Evolutionary conservation across 2,329 filamentous ascomycete genomes (phyloP), one percentile per base, ranked within the genome.

Genomic region (Fusarium udum): DNA sequence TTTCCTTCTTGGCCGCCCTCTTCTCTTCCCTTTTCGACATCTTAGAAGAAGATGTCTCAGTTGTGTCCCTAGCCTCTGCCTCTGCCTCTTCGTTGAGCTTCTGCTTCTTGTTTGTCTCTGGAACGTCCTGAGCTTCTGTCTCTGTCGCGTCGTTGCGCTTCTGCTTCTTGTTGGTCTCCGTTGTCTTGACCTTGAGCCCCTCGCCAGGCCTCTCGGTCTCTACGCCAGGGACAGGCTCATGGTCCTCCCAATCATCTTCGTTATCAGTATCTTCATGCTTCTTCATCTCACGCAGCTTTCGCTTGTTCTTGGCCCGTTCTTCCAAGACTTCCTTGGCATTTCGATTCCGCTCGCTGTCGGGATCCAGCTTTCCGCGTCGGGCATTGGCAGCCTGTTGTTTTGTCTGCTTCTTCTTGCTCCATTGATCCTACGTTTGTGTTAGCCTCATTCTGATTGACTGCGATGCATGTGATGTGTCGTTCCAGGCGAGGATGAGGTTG

Each of bases 281-380:
- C 62, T 88, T 86, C 64, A 91, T 84, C 72, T 92, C 90, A 61
- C 91, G 89, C 34, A 92, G 86, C 84, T 97, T 97, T 67, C 94
- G 90, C 86, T 97, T 97, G 78, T 93, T 94, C 75, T 85, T 85
- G 48, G 88, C 89, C 61, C 88, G 86, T 80, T 97, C 95, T 75
- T 97, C 94, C 90, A 97, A 92, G 70, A 98, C 91, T 82, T 98
- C 95, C 82, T 97, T 95, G 69, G 95, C 95, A 74, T 91, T 96
- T 73, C 85, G 86, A 86, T 97, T 96, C 74, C 88, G 81, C 71
- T 92, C 91, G 79, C 94, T 95, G 75, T 95, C 94, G 32, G 96
- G 95, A 78, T 98, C 94, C 45, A 98, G 88, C 84, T 98, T 98
- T 68, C 93, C 94, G 80, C 92, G 89, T 84, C 95, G 95, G 63